A percentile compares a stretch with the other conserved stretches of the same genome.
Conservation (phyloP, 371 early-diverging fungal genomes). For the Mucor plumbeus region DNA sequence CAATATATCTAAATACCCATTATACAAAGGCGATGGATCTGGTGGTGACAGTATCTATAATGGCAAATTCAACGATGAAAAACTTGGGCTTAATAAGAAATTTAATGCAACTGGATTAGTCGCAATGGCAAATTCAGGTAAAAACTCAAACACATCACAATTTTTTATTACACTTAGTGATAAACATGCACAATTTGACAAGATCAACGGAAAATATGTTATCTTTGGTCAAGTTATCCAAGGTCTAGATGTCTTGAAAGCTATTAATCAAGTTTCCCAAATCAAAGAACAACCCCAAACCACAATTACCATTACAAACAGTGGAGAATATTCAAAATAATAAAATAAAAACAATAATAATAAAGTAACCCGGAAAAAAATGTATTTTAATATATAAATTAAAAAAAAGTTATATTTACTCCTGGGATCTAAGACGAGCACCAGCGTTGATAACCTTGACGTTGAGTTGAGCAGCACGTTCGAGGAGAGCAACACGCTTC, state of each 20-base stretch:
- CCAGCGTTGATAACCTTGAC: conserved; percentile 98
- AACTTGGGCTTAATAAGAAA: conserved; percentile 58
- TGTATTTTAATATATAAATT: conserved; percentile 14
- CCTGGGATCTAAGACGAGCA: conserved; percentile 94
- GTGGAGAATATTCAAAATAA: conserved; percentile 30
- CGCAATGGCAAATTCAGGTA: conserved; percentile 85
- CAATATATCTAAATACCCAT: neutral
- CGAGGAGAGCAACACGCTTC: conserved; percentile 97
- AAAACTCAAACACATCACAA: conserved; percentile 86
- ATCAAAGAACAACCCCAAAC: conserved; percentile 45
- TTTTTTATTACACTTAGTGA: conserved; percentile 75
- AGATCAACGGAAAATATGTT: conserved; percentile 79
- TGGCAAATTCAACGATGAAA: conserved; percentile 76
- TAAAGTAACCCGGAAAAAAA: neutral
- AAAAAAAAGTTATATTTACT: conserved; percentile 47
- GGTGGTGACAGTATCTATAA: conserved; percentile 79
- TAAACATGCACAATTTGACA: conserved; percentile 49
- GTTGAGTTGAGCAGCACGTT: conserved; percentile 97
- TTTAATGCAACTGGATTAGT: conserved; percentile 59
- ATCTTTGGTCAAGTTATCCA: conserved; percentile 78
- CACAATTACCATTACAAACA: conserved; percentile 43
- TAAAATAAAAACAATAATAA: too few species aligned
- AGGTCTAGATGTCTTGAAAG: conserved; percentile 49
- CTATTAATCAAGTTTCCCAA: conserved; percentile 48
- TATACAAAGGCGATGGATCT: conserved; percentile 64